These are phyloP conservation scores for Volvox carteri DNA, from an alignment of 163 green algal genomes.

Conservation along the genomic window DNA sequence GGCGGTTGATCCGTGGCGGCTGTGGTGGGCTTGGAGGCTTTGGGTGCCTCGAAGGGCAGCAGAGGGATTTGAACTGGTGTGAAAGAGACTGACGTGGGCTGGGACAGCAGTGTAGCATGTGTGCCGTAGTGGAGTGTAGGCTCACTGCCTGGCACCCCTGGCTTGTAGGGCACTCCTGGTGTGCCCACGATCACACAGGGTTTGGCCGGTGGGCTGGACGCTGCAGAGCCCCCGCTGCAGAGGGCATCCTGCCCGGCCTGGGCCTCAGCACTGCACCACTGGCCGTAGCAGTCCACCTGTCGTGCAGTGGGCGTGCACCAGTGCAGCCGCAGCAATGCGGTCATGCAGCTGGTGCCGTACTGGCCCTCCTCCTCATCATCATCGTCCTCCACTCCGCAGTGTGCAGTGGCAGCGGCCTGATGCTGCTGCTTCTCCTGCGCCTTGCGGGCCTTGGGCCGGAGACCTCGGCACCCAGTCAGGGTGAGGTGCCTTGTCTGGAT, in stretches of 20 bases:
- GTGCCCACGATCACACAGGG: slow-evolving; percentile 7
- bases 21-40: too few relatives aligned
- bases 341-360: slow-evolving; percentile 8
- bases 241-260: slow-evolving; percentile 9
- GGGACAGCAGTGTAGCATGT: not conserved
- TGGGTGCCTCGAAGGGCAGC: too few relatives aligned
- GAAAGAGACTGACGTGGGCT: not conserved
- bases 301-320: slow-evolving; percentile 15
- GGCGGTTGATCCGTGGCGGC: too few relatives aligned
- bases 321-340: slow-evolving; percentile 11
- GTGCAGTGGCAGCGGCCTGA: slow-evolving; percentile 14
- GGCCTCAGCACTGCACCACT: not conserved
- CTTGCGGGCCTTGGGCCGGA: slow-evolving; percentile 90
- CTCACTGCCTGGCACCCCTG: slow-evolving; percentile 4
- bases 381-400: not conserved
- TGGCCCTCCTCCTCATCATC: slow-evolving; percentile 8
- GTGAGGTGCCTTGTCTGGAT: slow-evolving; percentile 6
- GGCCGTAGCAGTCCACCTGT: slow-evolving; percentile 13
- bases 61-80: not conserved
- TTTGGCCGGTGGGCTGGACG: slow-evolving; percentile 15
- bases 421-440: slow-evolving; percentile 65
- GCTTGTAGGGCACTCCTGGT: slow-evolving; percentile 17
- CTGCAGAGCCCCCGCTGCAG: slow-evolving; percentile 8
- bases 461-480: slow-evolving; percentile 11
- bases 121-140: slow-evolving; percentile 7